Base-by-base conservation (phyloP, 768 basidiomycete species). In the Trametes cingulata region DNA sequence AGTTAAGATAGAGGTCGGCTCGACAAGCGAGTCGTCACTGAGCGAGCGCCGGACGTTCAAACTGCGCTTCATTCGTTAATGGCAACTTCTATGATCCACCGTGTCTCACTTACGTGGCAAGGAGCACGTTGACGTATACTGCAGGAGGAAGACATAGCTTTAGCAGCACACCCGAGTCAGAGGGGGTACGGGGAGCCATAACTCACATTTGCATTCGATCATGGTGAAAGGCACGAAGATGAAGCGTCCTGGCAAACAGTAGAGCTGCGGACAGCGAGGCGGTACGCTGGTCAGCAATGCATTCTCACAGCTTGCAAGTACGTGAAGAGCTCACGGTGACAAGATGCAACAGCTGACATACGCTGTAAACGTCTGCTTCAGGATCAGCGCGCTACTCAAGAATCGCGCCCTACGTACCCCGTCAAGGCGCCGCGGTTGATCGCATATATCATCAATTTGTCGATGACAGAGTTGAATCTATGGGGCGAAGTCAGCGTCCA, bases 131-230 rank as follows among this genome's bases (percentile, higher is more conserved):
- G 19, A 22, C 41, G 40, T 53, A 53, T 10, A 53, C 52, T 53
- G 14, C 19, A 22, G 2, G n/a, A 22, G 29, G 8, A 24, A 29
- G 27, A 5, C 22, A 17, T 7, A 33, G 25, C n/a, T n/a, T n/a
- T 41, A 8, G 25, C 2, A 27, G 13, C 24, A 13, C 15, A 10
- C 10, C 20, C 20, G 15, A 37, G 50, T 37, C 37, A 10, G n/a
- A 19, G n/a, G n/a, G n/a, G n/a, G n/a, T n/a, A n/a, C n/a, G n/a
- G 3, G 9, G 17, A 19, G 2, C 27, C 1, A 5, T 1, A 33
- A 52, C 52, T 39, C n/a, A 53, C 52, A 40, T 12, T 53, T 53
- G 52, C 41, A 42, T 24, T 53, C 52, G 24, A 42, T 25, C 52
- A 53, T 53, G 15, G 52, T 40, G 41, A 53, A 53, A 1, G 52